Evolutionary conservation across 345 rosid genomes (phyloP), one percentile per base, ranked within the genome.

Genomic region (Diplotaxis tenuifolia): DNA sequence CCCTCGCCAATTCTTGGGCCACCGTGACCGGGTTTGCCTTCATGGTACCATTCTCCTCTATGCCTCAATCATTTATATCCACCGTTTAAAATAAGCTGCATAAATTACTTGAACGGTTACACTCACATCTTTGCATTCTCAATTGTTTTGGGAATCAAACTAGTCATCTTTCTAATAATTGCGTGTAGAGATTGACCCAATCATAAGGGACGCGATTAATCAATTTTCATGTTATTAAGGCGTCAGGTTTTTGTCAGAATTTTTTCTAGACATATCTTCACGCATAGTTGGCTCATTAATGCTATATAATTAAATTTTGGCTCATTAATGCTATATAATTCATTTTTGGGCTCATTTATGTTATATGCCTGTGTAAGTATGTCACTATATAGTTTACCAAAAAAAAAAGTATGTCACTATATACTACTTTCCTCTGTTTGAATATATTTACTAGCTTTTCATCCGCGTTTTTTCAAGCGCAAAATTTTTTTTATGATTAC

Each of bases 1-100:
- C 98, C 27, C 92, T 93, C 12, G 96, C 89, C 78, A 90, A 88
- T 76, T 87, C 93, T 5, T 92, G 95, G 98, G 86, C 91, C 76
- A 74, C 80, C 18, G 89, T 85, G 82, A 84, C 93, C 11, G 95
- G 98, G 60, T 81, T 87, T 50, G 92, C 90, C 64, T 86, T 88
- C 79, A 78, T 87, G 92, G 98, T 92, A 82, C 58, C 67, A 60
- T 5, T 40, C 11, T 5, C 42, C 27, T 62, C 27, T 22, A 12
- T 34, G 2, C 27, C 27, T 74, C 15, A 12, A 20, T 10, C 12
- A 50, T 14, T 27, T 20, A 2, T 73, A 18, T 47, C 9, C 19
- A 67, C 12, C 9, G 14, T 40, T 5, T 18, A n/a, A n/a, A n/a
- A 62, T 4, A n/a, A 27, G 60, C 45, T 7, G 5, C 67, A 15